These are phyloP conservation scores for Verticillium klebahnii DNA, from an alignment of 2,329 filamentous ascomycete species.

Conservation along the genomic window DNA sequence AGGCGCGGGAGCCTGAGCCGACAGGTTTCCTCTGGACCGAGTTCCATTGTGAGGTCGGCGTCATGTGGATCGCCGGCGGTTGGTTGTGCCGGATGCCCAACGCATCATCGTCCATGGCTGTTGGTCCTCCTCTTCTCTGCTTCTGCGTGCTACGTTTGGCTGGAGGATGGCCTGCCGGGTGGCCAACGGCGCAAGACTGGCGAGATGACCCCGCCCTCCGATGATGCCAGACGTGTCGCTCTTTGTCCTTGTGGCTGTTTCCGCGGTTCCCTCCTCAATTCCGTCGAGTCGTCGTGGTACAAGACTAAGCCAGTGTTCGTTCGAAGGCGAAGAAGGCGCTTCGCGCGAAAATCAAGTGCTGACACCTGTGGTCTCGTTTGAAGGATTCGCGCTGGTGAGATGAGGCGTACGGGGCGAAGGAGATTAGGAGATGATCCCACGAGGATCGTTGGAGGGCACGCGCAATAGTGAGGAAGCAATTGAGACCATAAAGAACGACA, in stretches of 20 bases:
- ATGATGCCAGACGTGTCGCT: not conserved
- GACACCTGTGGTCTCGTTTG: not conserved
- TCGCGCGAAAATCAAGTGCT: too few species aligned
- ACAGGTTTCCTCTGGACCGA: not conserved
- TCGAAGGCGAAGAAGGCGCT: too few species aligned
- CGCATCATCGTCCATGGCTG: not conserved
- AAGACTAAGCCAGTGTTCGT: too few species aligned
- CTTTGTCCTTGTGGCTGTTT: not conserved
- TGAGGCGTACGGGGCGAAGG: not conserved
- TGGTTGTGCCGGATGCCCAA: not conserved
- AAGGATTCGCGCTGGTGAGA: not conserved
- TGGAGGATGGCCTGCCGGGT: not conserved
- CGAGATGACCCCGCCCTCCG: not conserved
- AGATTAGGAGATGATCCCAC: too few species aligned
- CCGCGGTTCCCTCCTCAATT: not conserved
- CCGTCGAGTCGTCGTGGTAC: not conserved
- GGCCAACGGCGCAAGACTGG: not conserved
- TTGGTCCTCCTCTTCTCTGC: not conserved
- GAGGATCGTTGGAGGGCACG: not conserved
- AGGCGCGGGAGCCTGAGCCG: not conserved
- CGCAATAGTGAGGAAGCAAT: not conserved
- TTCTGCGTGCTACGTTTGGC: not conserved
- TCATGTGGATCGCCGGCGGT: not conserved
- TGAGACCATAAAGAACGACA: not conserved
- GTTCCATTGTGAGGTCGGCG: not conserved